Conservation (phyloP, 176 grass and related monocot species). For the Bothriochloa decipiens region DNA sequence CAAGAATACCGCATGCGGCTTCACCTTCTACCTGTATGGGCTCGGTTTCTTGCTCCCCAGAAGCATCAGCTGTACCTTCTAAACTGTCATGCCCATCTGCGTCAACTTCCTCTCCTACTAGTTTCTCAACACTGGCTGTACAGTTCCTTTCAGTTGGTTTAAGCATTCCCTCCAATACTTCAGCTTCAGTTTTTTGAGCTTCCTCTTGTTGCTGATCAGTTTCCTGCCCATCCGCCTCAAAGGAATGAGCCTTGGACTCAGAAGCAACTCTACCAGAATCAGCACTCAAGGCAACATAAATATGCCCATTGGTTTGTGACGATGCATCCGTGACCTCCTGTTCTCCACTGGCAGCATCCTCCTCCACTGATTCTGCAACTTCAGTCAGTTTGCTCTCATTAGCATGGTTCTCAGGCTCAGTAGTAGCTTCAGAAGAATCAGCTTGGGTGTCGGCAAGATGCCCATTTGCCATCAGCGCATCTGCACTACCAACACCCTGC, state of each 20-base stretch:
- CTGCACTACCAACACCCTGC: constrained; percentile 3
- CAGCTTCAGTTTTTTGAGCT: neutral
- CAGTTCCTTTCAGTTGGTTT: neutral
- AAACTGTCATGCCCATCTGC: neutral
- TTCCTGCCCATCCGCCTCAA: constrained; percentile 19
- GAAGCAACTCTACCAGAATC: constrained; percentile 30
- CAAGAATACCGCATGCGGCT: constrained; percentile 6
- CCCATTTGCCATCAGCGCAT: neutral
- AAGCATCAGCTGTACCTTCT: constrained; percentile 9
- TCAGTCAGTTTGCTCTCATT: constrained; percentile 18
- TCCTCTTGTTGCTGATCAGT: constrained; percentile 10
- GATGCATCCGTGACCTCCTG: neutral
- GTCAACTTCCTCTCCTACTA: constrained; percentile 20
- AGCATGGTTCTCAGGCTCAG: neutral
- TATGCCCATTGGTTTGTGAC: constrained; percentile 16
- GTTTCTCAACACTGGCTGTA: neutral
- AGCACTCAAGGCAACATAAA: constrained; percentile 7
- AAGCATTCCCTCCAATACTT: neutral
- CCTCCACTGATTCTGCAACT: constrained; percentile 9
- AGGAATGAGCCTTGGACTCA: neutral
- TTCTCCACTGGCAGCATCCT: neutral
- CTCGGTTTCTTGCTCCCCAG: neutral
- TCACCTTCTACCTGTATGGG: constrained; percentile 3
- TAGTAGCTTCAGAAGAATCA: constrained; percentile 28
- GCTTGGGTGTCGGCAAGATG: neutral